Evolutionary conservation across 352 stramenopile species (phyloP), one percentile per base, ranked within the genome.

Genomic region (Peronospora destructor): DNA sequence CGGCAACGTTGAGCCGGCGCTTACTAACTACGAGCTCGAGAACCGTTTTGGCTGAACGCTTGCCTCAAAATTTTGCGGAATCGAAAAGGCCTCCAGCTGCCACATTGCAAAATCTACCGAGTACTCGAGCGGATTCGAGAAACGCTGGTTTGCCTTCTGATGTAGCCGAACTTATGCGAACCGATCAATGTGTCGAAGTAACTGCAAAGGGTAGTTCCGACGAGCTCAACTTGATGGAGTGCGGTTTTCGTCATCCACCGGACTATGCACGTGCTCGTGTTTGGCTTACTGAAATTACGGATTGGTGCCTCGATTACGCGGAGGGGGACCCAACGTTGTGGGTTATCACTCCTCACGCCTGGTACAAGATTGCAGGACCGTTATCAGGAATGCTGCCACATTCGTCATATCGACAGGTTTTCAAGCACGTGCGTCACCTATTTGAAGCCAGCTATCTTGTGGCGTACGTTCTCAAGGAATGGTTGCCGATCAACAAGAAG

Each of bases 301-400:
- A 92, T 49, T 92, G 82, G 82, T 92, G 82, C 53, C 56, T 92
- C n/a, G 82, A 92, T 39, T 92, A 89, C 47, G 81, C 78, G 13
- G 78, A 92, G 47, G 82, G 82, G 12, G 82, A 92, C 47, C 82
- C 82, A 19, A 92, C 82, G 7, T 47, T 92, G 19, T 92, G 82
- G 82, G 76, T 92, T 19, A 78, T 92, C 42, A 92, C 82, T n/a
- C 68, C 71, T 10, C 59, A 79, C 49, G 73, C 82, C 1, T 92
- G 82, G 82, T 92, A 92, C 61, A 92, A 92, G 48, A 85, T 92
- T 41, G 82, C 76, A 23, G 82, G 82, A 2, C 78, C 82, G 6
- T 53, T 92, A 23, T 88, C 82, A 0, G 82, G 82, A 6, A 54
- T 92, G 53, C 49, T 90, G 16, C 78, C 82, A 13, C 82, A 92